Conservation (phyloP, 495 filamentous ascomycete genomes). For the Articulospora tetracladia region DNA sequence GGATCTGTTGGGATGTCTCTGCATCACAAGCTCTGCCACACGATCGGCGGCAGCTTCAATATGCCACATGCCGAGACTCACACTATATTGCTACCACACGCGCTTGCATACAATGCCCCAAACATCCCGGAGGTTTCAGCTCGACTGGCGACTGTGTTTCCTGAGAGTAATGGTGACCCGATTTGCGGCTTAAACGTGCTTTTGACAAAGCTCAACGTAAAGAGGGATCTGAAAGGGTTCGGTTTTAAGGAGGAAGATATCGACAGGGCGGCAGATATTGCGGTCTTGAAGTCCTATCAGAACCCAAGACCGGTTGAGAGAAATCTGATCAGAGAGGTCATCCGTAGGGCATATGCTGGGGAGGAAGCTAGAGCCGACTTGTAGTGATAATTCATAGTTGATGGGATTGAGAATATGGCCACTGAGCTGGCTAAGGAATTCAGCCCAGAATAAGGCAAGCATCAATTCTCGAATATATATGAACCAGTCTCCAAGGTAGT, state of each 20-base stretch:
- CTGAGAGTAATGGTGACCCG: slow-evolving; percentile 53
- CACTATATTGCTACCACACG: slow-evolving; percentile 63
- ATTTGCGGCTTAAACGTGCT: slow-evolving; percentile 60
- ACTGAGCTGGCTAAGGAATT: no score
- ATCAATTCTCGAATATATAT: no score
- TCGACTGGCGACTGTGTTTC: slow-evolving; percentile 52
- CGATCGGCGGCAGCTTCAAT: slow-evolving; percentile 63
- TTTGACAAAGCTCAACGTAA: slow-evolving; percentile 51
- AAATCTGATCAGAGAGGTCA: slow-evolving; percentile 55
- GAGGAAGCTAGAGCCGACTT: slow-evolving; percentile 57
- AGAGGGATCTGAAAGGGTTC: slow-evolving; percentile 52
- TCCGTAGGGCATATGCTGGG: slow-evolving; percentile 65
- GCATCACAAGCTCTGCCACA: slow-evolving; percentile 70
- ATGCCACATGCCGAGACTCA: slow-evolving; percentile 70
- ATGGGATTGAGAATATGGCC: no score
- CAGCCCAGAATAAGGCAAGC: no score
- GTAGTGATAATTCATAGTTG: no score
- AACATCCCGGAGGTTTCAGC: slow-evolving; percentile 55
- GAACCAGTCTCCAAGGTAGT: no score
- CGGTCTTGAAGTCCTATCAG: slow-evolving; percentile 60
- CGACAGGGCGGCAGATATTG: slow-evolving; percentile 63
- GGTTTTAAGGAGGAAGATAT: slow-evolving; percentile 66
- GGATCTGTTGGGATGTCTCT: slow-evolving; percentile 67
- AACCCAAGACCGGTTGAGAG: slow-evolving; percentile 59
- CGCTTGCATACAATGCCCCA: slow-evolving; percentile 64